Conservation (phyloP, 164 flowering plant genomes). For the Protea cynaroides region DNA sequence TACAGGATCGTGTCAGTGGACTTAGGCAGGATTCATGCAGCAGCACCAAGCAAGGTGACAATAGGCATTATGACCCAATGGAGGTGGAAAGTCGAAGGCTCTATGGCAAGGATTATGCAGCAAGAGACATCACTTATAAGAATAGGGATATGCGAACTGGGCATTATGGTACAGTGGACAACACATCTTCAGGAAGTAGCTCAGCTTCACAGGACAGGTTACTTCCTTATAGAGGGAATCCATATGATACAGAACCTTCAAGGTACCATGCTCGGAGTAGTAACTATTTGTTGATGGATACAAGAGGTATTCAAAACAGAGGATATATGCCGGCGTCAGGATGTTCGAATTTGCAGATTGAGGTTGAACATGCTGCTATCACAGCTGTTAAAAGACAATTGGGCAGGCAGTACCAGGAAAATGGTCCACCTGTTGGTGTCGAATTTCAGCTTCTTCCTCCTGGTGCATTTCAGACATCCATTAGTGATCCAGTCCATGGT, state of each 20-base stretch:
- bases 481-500: slow-evolving; percentile 21
- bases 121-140: slow-evolving; percentile 30
- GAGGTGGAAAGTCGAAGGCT: slow-evolving; percentile 80
- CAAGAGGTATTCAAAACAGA: slow-evolving; percentile 20
- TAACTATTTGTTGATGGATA: slow-evolving; percentile 14
- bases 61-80: slow-evolving; percentile 43
- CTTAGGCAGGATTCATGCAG: slow-evolving; percentile 89
- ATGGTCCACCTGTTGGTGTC: slow-evolving; percentile 83
- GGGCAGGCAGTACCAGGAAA: slow-evolving; percentile 62
- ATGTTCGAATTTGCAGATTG: slow-evolving; percentile 66
- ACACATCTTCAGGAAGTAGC: slow-evolving; percentile 78
- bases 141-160: slow-evolving; percentile 20
- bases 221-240: slow-evolving; percentile 24
- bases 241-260: slow-evolving; percentile 26
- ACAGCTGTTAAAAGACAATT: slow-evolving; percentile 78
- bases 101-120: slow-evolving; percentile 28
- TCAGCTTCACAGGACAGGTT: slow-evolving; percentile 45
- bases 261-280: slow-evolving; percentile 28
- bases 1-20: slow-evolving; percentile 82
- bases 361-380: slow-evolving; percentile 69
- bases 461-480: slow-evolving; percentile 64
- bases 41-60: slow-evolving; percentile 75
- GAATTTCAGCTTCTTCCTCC: slow-evolving; percentile 85
- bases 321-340: slow-evolving; percentile 54
- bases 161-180: slow-evolving; percentile 27